These are phyloP conservation scores for Beauveria sp. DNA, from an alignment of 2,329 filamentous ascomycete species.

Conservation along the genomic window DNA sequence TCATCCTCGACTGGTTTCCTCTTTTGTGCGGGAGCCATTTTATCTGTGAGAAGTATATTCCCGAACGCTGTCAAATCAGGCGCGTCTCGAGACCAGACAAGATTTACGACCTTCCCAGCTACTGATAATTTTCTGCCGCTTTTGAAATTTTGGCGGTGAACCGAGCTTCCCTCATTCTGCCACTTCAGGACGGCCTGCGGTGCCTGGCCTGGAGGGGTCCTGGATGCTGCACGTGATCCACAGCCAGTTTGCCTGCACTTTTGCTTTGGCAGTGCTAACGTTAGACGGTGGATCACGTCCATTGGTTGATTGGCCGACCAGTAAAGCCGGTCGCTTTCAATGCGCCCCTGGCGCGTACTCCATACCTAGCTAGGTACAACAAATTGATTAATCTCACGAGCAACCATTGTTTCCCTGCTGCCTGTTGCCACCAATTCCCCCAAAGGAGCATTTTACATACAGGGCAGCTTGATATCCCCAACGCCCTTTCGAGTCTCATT, in stretches of 20 bases:
- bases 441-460: not conserved
- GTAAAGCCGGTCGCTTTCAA: not conserved
- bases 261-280: not conserved
- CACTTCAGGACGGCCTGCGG: not conserved
- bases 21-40: conserved; percentile 41
- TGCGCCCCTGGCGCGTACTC: conserved; percentile 4
- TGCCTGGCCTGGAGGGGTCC: not conserved
- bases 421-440: not conserved
- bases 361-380: not conserved
- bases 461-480: not conserved
- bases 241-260: not conserved
- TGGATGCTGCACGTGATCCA: conserved; percentile 9
- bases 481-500: conserved; percentile 1
- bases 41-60: conserved; percentile 13
- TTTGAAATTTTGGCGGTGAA: conserved; percentile 26
- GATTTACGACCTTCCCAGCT: not conserved
- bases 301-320: conserved; percentile 23
- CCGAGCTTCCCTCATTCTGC: not conserved
- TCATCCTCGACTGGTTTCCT: conserved; percentile 46
- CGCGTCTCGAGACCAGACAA: not conserved
- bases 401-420: conserved; percentile 4
- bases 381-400: conserved; percentile 10
- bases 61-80: conserved; percentile 9
- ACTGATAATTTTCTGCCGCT: conserved; percentile 23
- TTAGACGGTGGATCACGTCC: conserved; percentile 10